Evolutionary conservation across 345 rosid species (phyloP), one percentile per base, ranked within the genome.

Genomic region (Hibiscus syriacus): DNA sequence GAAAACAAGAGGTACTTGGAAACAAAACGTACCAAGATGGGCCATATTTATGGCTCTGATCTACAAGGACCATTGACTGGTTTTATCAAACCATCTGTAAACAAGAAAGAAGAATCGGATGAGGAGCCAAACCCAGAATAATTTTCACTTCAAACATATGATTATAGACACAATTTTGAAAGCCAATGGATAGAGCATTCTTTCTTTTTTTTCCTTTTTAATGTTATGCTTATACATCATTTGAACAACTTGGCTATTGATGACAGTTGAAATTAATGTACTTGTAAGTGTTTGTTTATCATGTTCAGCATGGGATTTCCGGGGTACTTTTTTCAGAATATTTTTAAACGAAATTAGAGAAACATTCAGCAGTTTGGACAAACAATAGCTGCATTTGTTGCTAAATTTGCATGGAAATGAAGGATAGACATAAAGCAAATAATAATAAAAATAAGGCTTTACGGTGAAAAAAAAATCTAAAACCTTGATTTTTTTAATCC

Each of bases 1-100:
- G 98, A 92, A 69, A 92, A 92, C 77, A 84, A 76, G 78, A 84
- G 74, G 67, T 92, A 90, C 76, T 68, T 92, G 84, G 96, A 92
- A 81, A 76, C 97, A 4, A 90, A 92, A 70, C 84, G 90, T 12
- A 78, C 81, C 67, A 92, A 85, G 77, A 92, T 88, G 97, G 92
- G 97, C 55, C 98, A 90, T 68, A 58, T 92, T 62, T 90, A 92
- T 64, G 89, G 87, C 25, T 88, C 96, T 39, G 96, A 90, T 68
- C 68, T 78, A n/a, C 71, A 60, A 59, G 86, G 79, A 8, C 88
- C 85, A 7, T 73, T 79, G 46, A 63, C 83, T 10, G 77, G 78
- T 73, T 84, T 81, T 59, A 53, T 77, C 20, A 32, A 75, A 8
- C 67, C 80, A 41, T 49, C 6, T n/a, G 56, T 26, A 48, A 64